Evolutionary conservation across 805 yeast species (phyloP), one percentile per base, ranked within the genome.

Genomic region (Blastobotrys attinorum): DNA sequence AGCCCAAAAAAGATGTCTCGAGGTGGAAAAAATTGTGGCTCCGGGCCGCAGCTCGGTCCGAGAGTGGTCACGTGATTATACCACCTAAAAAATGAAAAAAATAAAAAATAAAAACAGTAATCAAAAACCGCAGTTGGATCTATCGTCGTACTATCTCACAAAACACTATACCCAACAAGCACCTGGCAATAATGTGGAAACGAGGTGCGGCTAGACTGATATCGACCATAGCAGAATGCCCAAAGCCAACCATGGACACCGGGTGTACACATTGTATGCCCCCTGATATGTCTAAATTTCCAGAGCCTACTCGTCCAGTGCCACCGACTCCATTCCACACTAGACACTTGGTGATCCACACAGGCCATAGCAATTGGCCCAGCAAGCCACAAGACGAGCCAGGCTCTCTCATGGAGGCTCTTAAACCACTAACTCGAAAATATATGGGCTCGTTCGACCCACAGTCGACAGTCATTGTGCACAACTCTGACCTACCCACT

Each of bases 221-320:
- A n/a, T n/a, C n/a, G n/a, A n/a, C n/a, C n/a, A n/a, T n/a, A n/a
- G 36, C 6, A 22, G 18, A 13, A 35, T 77, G 83, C 50, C 83
- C 83, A 0, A 54, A 57, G 6, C 81, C 83, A 1, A 47, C 37
- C 5, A 61, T 59, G 39, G 81, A 78, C 47, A 76, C 83, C 0
- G 83, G 83, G 0, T 79, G 85, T 54, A 79, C 86, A 0, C 63
- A 57, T 47, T 82, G 88, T 51, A 66, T 71, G 45, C n/a, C n/a
- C n/a, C 82, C 79, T 2, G 49, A 48, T 5, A 65, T 57, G 37
- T 66, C 27, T 20, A 13, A 29, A 23, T 50, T 50, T 35, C 45
- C 69, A 46, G 75, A 59, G 31, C 69, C 73, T 33, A 70, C 73
- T 49, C 56, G 48, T 39, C 52, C 51, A 3, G 64, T 58, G 39